A percentile compares a stretch with the other conserved stretches of the same genome.
These are phyloP conservation scores for Puccinellia tenuiflora DNA, from an alignment of 176 grass and related monocot genomes.

Conservation along the genomic window DNA sequence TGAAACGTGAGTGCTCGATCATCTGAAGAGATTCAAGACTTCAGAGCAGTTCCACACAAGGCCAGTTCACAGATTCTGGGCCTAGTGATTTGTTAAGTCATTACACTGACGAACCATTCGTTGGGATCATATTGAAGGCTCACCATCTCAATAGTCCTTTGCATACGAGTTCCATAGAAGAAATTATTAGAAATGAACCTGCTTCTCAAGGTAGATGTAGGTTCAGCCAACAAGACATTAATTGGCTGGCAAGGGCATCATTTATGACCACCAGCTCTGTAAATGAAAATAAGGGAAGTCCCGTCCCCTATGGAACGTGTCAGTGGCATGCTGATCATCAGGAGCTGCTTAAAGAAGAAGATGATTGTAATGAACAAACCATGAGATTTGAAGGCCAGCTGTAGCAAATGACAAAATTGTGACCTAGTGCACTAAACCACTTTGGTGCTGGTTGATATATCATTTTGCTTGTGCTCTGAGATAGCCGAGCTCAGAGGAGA, in stretches of 20 bases:
- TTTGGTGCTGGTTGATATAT: background rate
- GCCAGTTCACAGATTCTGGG: constrained; percentile 7
- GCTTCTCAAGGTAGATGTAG: constrained; percentile 11
- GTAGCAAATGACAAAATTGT: constrained; percentile 1
- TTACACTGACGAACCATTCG: background rate
- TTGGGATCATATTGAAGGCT: background rate
- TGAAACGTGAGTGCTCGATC: constrained; percentile 5
- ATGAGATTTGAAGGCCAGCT: background rate
- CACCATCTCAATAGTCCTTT: background rate
- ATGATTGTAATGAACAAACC: background rate
- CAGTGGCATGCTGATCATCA: background rate
- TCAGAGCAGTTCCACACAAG: background rate
- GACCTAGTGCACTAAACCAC: background rate
- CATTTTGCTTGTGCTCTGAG: background rate
- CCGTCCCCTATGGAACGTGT: background rate
- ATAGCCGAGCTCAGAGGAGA: background rate
- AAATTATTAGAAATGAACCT: background rate
- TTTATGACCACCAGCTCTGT: background rate
- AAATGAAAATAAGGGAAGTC: background rate
- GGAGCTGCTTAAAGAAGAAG: background rate
- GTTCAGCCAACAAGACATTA: background rate
- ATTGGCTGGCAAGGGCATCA: background rate
- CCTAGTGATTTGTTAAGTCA: background rate
- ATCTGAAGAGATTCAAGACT: background rate
- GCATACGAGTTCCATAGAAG: background rate